Conservation (phyloP, 2,329 filamentous ascomycete genomes). For the Pseudogymnoascus sp. region DNA sequence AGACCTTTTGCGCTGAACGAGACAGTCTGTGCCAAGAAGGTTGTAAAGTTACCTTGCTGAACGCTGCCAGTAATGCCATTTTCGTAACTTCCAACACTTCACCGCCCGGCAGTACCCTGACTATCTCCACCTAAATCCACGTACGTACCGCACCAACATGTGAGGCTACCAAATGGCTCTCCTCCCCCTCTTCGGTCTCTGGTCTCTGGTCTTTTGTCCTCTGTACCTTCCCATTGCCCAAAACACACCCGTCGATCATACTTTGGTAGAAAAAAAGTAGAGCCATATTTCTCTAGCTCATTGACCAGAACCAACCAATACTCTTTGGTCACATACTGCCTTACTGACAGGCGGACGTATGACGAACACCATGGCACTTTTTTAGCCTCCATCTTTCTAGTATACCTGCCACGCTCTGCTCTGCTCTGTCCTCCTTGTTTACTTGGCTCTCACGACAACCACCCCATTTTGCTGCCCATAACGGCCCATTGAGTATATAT, state of each 20-base stretch:
- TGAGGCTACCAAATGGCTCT: neutral
- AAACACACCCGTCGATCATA: neutral
- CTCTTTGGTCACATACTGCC: neutral
- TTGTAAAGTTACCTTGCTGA: neutral
- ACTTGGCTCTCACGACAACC: neutral
- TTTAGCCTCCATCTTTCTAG: neutral
- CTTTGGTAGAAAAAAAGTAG: neutral
- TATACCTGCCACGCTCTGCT: neutral
- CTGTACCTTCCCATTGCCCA: neutral
- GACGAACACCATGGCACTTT: conserved; percentile 4
- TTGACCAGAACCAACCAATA: neutral
- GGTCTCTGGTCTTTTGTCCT: neutral
- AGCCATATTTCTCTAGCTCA: conserved; percentile 4
- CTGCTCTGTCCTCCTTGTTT: conserved; percentile 1
- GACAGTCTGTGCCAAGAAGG: neutral
- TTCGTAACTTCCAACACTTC: neutral
- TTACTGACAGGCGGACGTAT: neutral
- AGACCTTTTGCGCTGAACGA: neutral
- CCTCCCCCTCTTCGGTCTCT: neutral
- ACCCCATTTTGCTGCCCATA: conserved; percentile 17
- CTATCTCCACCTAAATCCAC: neutral
- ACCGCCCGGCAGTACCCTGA: neutral
- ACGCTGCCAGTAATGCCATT: neutral
- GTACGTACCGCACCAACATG: neutral
- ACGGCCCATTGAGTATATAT: conserved; percentile 11